Conservation (phyloP, 352 stramenopile genomes). For the Globisporangium nagaii region DNA sequence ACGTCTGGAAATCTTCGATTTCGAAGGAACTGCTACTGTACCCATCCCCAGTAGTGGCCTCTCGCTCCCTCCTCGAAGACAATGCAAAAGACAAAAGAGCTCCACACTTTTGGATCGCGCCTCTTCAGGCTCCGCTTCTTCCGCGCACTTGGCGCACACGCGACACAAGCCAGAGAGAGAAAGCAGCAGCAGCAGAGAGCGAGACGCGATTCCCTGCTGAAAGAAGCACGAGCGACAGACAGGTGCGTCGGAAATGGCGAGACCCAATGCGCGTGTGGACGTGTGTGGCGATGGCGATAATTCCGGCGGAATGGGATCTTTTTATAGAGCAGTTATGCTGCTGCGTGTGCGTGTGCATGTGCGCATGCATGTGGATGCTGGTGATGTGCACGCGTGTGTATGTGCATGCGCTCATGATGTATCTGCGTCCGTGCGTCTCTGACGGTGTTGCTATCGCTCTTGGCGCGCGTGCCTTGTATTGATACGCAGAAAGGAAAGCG, state of each 20-base stretch:
- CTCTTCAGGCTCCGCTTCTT: background rate
- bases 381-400: too few species aligned
- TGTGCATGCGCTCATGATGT: too few species aligned
- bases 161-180: background rate
- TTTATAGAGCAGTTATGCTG: constrained; percentile 15
- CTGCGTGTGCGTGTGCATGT: background rate
- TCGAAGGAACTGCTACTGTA: background rate
- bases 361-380: too few species aligned
- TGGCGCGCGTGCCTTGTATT: too few species aligned
- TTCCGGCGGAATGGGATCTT: constrained; percentile 3
- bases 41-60: background rate
- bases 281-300: background rate
- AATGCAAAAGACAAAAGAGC: background rate
- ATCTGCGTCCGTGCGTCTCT: too few species aligned
- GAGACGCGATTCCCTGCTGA: background rate
- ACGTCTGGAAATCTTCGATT: background rate
- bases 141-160: background rate
- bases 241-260: background rate
- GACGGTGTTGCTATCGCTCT: background rate
- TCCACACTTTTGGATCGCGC: background rate
- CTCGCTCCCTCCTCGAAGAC: background rate
- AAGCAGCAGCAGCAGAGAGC: background rate
- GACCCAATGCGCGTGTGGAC: background rate
- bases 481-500: background rate
- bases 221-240: background rate